Evolutionary conservation across 306 rosid genomes (phyloP).

Genomic region (Quillaja saponaria): DNA sequence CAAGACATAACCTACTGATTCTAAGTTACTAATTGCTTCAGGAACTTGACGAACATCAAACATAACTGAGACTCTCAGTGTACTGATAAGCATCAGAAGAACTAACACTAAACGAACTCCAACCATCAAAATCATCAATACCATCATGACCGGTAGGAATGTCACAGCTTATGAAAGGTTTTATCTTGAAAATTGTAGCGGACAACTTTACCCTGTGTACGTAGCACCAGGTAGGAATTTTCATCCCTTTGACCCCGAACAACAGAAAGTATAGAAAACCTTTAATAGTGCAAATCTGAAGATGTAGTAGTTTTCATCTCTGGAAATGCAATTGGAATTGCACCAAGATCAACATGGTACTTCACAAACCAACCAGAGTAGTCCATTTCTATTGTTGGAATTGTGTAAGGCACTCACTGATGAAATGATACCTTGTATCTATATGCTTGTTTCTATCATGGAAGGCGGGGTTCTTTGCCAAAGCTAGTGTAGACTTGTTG

Average conservation of each 20-base stretch:
- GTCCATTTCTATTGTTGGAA: conserved; percentile 27
- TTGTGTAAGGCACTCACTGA: too few species aligned
- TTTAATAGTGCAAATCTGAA: background rate
- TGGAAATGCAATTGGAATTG: conserved; percentile 8
- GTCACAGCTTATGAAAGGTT: background rate
- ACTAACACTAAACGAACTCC: background rate
- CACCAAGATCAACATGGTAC: conserved; percentile 29
- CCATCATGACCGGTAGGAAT: background rate
- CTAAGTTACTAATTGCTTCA: too few species aligned
- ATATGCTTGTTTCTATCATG: too few species aligned
- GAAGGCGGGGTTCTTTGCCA: too few species aligned
- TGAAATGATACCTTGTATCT: too few species aligned
- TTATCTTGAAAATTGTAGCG: background rate
- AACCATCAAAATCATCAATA: background rate
- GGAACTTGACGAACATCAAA: background rate
- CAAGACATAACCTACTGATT: too few species aligned
- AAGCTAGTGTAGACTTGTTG: too few species aligned
- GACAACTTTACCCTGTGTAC: background rate
- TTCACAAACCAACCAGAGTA: conserved; percentile 38
- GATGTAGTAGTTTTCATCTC: conserved; percentile 6
- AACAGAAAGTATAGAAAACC: background rate
- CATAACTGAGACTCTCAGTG: background rate
- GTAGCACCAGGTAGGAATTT: background rate
- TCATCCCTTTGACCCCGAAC: background rate
- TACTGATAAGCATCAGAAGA: background rate